These are phyloP conservation scores for Epichloe festucae DNA, from an alignment of 2,329 filamentous ascomycete species.

Conservation along the genomic window DNA sequence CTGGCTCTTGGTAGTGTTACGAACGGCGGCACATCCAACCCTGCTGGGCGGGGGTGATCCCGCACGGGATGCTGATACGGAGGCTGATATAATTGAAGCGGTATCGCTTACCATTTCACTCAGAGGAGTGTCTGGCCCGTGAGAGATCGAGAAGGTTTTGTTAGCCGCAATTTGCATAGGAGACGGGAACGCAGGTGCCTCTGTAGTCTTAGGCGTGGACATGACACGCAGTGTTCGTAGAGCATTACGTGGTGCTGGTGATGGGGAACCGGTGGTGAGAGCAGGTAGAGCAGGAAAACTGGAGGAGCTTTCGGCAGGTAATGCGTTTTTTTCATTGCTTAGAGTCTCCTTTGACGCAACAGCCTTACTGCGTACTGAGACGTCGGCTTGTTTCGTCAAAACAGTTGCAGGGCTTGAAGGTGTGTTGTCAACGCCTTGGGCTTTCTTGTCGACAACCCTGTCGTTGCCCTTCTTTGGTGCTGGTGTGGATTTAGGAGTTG, in stretches of 20 bases:
- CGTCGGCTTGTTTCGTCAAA: neutral
- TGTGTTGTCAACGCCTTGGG: neutral
- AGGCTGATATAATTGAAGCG: constrained; percentile 59
- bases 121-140: constrained; percentile 57
- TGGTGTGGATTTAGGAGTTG: constrained; percentile 21
- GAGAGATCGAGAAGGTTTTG: constrained; percentile 17
- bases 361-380: neutral
- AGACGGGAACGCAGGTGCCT: constrained; percentile 32
- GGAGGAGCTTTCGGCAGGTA: constrained; percentile 16
- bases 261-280: constrained; percentile 29
- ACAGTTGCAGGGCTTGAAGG: neutral
- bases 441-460: constrained; percentile 17
- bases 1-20: constrained; percentile 63
- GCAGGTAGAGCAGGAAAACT: constrained; percentile 39
- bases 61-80: constrained; percentile 53
- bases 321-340: neutral
- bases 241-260: constrained; percentile 36
- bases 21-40: constrained; percentile 55
- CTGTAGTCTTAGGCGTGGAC: constrained; percentile 43
- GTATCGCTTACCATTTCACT: constrained; percentile 69
- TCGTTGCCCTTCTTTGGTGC: constrained; percentile 20
- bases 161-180: constrained; percentile 17
- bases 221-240: constrained; percentile 55
- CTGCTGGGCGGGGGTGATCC: constrained; percentile 58
- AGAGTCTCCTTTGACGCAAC: neutral